Conservation (phyloP, 805 yeast genomes). For the Ogataea sp. region DNA sequence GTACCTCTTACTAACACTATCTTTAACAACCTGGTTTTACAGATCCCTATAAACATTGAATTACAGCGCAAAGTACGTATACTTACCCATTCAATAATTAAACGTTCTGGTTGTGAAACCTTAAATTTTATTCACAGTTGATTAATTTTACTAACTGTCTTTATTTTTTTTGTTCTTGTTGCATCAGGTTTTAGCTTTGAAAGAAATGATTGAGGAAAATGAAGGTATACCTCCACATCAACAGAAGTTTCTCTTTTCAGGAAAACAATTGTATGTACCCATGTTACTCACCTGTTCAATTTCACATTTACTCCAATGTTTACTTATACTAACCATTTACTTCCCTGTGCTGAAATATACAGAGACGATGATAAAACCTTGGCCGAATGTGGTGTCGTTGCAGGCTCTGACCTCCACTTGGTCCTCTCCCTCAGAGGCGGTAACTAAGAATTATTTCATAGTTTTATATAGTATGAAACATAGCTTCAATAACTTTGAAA, state of each 20-base stretch:
- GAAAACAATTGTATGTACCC: slow-evolving; percentile 71
- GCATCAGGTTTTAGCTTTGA: slow-evolving; percentile 42
- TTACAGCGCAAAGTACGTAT: slow-evolving; percentile 53
- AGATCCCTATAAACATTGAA: slow-evolving; percentile 69
- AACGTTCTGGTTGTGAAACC: no score
- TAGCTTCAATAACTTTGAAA: no score
- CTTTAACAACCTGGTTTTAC: no score
- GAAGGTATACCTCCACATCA: slow-evolving; percentile 97
- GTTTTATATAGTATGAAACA: no score
- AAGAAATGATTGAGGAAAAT: slow-evolving; percentile 89
- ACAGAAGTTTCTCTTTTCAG: slow-evolving; percentile 84
- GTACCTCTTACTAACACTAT: not conserved
- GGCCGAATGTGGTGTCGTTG: slow-evolving; percentile 61
- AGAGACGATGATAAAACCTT: slow-evolving; percentile 74
- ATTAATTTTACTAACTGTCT: not conserved
- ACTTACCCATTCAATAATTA: not conserved
- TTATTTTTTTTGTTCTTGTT: not conserved
- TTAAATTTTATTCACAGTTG: no score
- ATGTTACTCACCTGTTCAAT: no score
- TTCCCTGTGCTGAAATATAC: no score
- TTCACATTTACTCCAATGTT: no score
- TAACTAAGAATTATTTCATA: not conserved
- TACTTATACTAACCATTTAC: no score
- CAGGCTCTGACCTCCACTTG: slow-evolving; percentile 84
- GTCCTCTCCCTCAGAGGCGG: slow-evolving; percentile 95